Evolutionary conservation across 345 rosid genomes (phyloP), one percentile per base, ranked within the genome.

Genomic region (Linum trigynum): DNA sequence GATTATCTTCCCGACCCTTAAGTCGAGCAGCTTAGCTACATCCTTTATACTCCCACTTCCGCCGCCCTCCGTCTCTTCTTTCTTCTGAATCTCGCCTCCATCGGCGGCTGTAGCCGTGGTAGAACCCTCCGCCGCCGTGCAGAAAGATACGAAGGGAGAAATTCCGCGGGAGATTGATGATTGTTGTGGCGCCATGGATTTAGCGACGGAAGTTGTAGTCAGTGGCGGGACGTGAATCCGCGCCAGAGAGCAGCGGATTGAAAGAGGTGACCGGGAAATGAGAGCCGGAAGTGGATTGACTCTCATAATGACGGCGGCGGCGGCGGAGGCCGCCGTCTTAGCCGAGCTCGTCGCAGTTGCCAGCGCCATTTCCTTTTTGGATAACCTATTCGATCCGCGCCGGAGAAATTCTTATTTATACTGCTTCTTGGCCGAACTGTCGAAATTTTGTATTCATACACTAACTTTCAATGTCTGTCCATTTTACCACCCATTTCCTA

Each of bases 1-100:
- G 66, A 86, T 73, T 0, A 92, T 73, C 48, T 83, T 74, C 8
- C 97, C 98, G 37, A 92, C 96, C 79, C 91, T 85, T 60, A 90
- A 80, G 74, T 90, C 97, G 65, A 92, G 87, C 84, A 77, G 64
- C 74, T 85, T 79, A 59, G 84, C 96, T 56, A 79, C 78, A 48
- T 85, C 88, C 61, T 68, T 84, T 65, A 83, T 45, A 51, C 67
- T 75, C 7, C 3, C 67, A 23, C 53, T 61, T n/a, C 39, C 35
- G 12, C 32, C 23, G 15, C 23, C 50, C 23, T 15, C 50, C 4
- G 40, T 43, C 32, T 48, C 64, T 2, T 5, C n/a, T 70, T 2
- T 39, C 67, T 4, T 50, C 77, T 1, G 66, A 41, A 35, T 16
- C 61, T 42, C 64, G 5, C 53, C 15, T 48, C 53, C 53, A 15